Base-by-base conservation (phyloP, 2,329 filamentous ascomycete genomes). In the Berkeleyomyces rouxiae region DNA sequence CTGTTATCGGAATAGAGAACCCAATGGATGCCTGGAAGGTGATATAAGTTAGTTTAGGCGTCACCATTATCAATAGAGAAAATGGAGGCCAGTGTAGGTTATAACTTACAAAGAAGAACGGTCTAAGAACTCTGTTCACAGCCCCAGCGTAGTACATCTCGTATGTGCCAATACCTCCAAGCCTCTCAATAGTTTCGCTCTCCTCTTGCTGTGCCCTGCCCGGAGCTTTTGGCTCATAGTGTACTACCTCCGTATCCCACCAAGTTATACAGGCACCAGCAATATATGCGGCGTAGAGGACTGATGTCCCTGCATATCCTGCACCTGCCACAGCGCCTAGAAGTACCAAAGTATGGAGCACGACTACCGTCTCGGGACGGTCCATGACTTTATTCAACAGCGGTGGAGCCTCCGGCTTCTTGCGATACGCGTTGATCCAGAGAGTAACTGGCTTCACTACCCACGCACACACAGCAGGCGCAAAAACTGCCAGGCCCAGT, bases 241-340 rank as follows among this genome's bases (percentile, higher is more conserved):
- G 33, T 7, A 33, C 7, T 36, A 36, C 6, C 9, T 37, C 7
- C 49, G 69, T 69, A 57, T 81, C 78, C 80, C 81, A 84, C 82
- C 82, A 86, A 60, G 78, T 81, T 10, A 82, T 75, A 3, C 72
- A 70, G 0, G 80, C 77, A 1, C 84, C 83, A 0, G 84, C 79
- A 13, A 85, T 73, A 71, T 85, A 87, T 0, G 83, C 80, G 4
- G 82, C 81, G 62, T 86, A 79, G 0, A 87, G 71, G 53, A 78
- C 79, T 0, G 83, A 86, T 0, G 83, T 83, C 0, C 82, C 83
- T 1, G 82, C 79, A 70, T 82, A 86, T 10, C 74, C 78, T 0
- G 82, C 76, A 0, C 71, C 78, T 0, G 77, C 69, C 0, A 85
- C 73, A 3, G 79, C 67, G 0, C 69, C 76, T 0, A 84, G 59